phyloP scores from a whole-genome alignment of 805 yeast genomes.

The Ogataea pignaliae region DNA sequence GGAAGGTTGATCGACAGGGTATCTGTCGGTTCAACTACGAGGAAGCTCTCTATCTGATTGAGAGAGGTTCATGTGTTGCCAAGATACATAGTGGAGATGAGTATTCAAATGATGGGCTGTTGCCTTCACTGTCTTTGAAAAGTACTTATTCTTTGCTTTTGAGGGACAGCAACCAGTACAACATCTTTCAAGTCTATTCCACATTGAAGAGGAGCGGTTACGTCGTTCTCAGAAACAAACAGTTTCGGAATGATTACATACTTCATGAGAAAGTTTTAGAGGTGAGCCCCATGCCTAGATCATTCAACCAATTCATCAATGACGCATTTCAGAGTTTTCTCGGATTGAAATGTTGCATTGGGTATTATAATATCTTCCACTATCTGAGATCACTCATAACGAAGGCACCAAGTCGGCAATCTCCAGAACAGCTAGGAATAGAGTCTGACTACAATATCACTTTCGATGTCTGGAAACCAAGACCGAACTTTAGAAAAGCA shows the following conservation, averaged over 20 bases:
- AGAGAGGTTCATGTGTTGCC: conserved; percentile 59
- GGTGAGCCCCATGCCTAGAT: not conserved
- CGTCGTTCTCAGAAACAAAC: conserved; percentile 40
- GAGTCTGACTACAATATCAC: conserved; percentile 32
- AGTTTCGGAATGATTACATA: conserved; percentile 2
- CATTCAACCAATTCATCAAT: conserved; percentile 4
- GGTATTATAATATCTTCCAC: conserved; percentile 10
- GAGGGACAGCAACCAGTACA: conserved; percentile 33
- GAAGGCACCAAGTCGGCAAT: not conserved
- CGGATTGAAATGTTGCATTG: not conserved
- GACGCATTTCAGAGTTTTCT: conserved; percentile 2
- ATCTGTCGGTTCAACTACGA: conserved; percentile 49
- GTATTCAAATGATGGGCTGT: conserved; percentile 21
- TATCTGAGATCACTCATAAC: conserved; percentile 9
- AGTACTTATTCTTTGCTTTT: conserved; percentile 56
- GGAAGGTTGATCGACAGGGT: conserved; percentile 47
- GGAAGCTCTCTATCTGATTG: conserved; percentile 74
- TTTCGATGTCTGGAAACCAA: conserved; percentile 84
- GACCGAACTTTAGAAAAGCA: conserved; percentile 62
- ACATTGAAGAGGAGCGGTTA: conserved; percentile 77
- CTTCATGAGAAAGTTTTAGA: not conserved
- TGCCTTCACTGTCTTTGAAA: conserved; percentile 51
- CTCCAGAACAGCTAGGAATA: conserved; percentile 11
- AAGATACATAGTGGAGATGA: conserved; percentile 15
- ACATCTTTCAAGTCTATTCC: conserved; percentile 63